These are phyloP conservation scores for Hygrocybe coccinea DNA, from an alignment of 768 basidiomycete species.

Conservation along the genomic window DNA sequence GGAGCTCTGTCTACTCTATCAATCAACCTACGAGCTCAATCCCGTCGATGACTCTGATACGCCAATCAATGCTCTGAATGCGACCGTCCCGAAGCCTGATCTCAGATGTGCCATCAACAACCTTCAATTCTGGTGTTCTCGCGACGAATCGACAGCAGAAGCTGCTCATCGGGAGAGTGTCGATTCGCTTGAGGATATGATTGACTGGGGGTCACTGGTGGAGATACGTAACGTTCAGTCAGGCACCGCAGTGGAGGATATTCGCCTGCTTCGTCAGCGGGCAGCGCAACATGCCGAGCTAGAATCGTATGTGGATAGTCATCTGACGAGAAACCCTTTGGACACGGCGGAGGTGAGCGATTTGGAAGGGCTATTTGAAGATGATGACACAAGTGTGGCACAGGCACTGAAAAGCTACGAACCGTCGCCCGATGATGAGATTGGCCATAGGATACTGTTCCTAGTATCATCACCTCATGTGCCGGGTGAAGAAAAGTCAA, in stretches of 20 bases:
- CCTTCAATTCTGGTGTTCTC: conserved; percentile 51
- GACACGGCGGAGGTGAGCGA: conserved; percentile 40
- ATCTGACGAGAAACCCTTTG: conserved; percentile 35
- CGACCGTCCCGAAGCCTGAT: conserved; percentile 42
- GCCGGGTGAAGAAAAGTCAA: conserved; percentile 42
- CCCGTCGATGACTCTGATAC: conserved; percentile 34
- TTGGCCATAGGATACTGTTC: conserved; percentile 45
- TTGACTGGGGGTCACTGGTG: conserved; percentile 15
- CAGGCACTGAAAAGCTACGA: no score
- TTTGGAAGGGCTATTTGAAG: background rate
- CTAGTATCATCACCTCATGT: conserved; percentile 4
- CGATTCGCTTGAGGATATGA: conserved; percentile 9
- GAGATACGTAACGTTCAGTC: no score
- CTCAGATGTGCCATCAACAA: conserved; percentile 59
- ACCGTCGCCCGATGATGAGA: conserved; percentile 47
- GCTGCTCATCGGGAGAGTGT: background rate
- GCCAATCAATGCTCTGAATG: conserved; percentile 14
- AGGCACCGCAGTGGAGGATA: background rate
- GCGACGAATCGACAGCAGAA: background rate
- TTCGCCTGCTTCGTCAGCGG: background rate
- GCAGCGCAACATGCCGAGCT: conserved; percentile 33
- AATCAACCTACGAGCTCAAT: conserved; percentile 24
- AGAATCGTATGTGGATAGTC: conserved; percentile 53
- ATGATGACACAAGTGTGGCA: background rate
- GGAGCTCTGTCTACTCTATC: conserved; percentile 44